Evolutionary conservation across 129 eudicot species (phyloP), one percentile per base, ranked within the genome.

Genomic region (Centrapalus pauciflorus): DNA sequence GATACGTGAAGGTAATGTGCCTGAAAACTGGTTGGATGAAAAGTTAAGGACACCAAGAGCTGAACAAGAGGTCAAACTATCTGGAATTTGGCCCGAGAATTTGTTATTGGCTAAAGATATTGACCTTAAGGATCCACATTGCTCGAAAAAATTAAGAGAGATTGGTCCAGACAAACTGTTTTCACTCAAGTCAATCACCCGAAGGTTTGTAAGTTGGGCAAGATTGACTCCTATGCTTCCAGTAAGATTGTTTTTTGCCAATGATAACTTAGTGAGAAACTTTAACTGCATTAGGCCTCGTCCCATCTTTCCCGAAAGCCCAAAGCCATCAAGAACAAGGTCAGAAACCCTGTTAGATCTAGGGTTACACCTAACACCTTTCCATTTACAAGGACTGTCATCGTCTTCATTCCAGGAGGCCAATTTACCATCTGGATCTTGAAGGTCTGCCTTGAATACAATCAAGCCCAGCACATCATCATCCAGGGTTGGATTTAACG

Each of bases 351-450:
- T 71, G 49, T 84, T 87, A 63, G 97, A 90, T 90, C 90, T 84
- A 55, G 97, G 90, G 82, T 84, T 87, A 75, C 97, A 90, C 61
- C 41, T 61, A 28, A 90, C 67, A 21, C 97, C 97, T 33, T 7
- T 13, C 97, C 97, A 90, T 57, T 80, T 86, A 57, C 97, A 90
- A 0, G 97, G 90, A 65, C 81, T 84, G 5, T 87, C 92, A 55
- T 90, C 97, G 25, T 90, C 97, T 77, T 87, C 97, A 58, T 90
- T 90, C 97, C 97, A 90, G 3, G 95, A 81, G 2, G 43, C 64
- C 35, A 90, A 67, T 49, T 82, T 90, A 23, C 84, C 82, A 19
- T 80, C 70, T 55, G 97, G 97, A 77, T 87, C 97, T 82, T 75
- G 66, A 62, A 90, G 58, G 67, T 87, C 95, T 13, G 97, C 92